Evolutionary conservation across 371 early-diverging fungal species (phyloP), one percentile per base, ranked within the genome.

Genomic region (Syncephalastrum contaminatum): DNA sequence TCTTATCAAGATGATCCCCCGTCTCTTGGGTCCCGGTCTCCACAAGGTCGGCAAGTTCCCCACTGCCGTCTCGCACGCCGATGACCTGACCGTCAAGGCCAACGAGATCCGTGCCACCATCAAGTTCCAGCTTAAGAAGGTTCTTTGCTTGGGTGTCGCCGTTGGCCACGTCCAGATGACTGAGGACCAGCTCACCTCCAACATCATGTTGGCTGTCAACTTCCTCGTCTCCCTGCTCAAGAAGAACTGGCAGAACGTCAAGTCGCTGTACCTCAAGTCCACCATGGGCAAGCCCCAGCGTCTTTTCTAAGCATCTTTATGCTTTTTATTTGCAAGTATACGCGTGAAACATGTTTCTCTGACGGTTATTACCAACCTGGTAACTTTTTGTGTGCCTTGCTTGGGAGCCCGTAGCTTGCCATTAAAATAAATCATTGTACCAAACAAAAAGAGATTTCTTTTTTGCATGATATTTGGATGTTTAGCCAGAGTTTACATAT

Each of bases 191-290:
- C 84, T 98, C 58, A 82, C 94, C 67, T 86, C 92, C 77, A 99
- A 99, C 94, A 92, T 93, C 80, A 96, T 96, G 95, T 83, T 95
- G 86, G 84, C 96, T 63, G 86, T 98, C 87, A 97, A 96, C 89
- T 95, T 97, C 85, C 82, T 99, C 70, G 93, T 97, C 58, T 96
- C 97, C 46, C 84, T 98, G 62, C 85, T 98, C 64, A 98, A 99
- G 94, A 99, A 98, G 89, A 90, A 96, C 88, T 95, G 96, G 95
- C 97, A 98, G 85, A 99, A 97, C 93, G 93, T 98, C 83, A 91
- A 91, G 86, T 94, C 97, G 66, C 88, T 99, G 73, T 94, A 88
- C 92, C 86, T 99, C 85, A 99, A 99, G 93, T 88, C 91, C 65
- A 86, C 95, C 72, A 98, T 98, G 95, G 96, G 97, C 83, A 90